A percentile compares a stretch with the other conserved stretches of the same genome.
Conservation (phyloP, 805 yeast genomes). For the Saturnispora dispora region DNA sequence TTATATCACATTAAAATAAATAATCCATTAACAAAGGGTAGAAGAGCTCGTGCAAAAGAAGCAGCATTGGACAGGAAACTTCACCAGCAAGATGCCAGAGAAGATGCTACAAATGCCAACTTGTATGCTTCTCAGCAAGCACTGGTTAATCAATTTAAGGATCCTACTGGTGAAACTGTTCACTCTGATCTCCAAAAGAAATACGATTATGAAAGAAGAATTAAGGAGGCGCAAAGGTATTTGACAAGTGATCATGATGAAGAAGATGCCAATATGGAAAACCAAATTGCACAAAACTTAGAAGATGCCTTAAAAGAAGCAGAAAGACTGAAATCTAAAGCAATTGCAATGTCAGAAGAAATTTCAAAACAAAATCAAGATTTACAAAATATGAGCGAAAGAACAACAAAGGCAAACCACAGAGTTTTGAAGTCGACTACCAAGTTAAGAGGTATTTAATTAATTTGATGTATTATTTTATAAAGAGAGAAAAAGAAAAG, state of each 20-base stretch:
- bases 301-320: slow-evolving; percentile 68
- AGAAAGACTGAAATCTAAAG: slow-evolving; percentile 61
- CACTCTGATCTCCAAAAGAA: slow-evolving; percentile 30
- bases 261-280: slow-evolving; percentile 89
- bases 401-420: slow-evolving; percentile 77
- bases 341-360: slow-evolving; percentile 66
- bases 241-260: slow-evolving; percentile 76
- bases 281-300: slow-evolving; percentile 74
- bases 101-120: slow-evolving; percentile 19
- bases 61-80: slow-evolving; percentile 48
- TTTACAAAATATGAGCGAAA: slow-evolving; percentile 67
- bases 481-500: not conserved
- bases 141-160: slow-evolving; percentile 40
- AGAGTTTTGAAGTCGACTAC: slow-evolving; percentile 39
- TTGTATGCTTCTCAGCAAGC: slow-evolving; percentile 22
- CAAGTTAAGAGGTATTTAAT: slow-evolving; percentile 25
- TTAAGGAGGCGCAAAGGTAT: slow-evolving; percentile 55
- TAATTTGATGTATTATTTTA: not conserved
- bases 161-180: slow-evolving; percentile 12
- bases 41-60: slow-evolving; percentile 67
- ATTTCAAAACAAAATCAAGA: slow-evolving; percentile 70
- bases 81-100: slow-evolving; percentile 25
- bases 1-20: slow-evolving; percentile 71
- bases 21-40: slow-evolving; percentile 83
- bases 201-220: slow-evolving; percentile 43